Conservation (phyloP, 1,139 yeast species). For the Pichia sp. region DNA sequence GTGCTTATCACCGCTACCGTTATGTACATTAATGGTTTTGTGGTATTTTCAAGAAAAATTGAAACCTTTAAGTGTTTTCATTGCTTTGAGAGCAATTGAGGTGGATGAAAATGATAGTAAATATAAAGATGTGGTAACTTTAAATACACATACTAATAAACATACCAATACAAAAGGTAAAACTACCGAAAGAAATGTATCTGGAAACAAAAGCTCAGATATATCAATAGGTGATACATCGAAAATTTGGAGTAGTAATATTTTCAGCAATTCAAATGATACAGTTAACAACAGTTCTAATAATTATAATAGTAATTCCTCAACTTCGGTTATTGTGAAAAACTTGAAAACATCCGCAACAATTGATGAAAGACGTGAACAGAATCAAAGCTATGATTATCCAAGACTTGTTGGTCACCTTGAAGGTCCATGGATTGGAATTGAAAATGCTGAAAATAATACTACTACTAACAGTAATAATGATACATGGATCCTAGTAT, state of each 20-base stretch:
- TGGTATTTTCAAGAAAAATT: slow-evolving; percentile 81
- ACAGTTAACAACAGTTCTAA: background rate
- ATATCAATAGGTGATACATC: background rate
- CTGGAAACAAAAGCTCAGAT: background rate
- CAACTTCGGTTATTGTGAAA: slow-evolving; percentile 14
- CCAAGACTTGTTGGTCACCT: slow-evolving; percentile 62
- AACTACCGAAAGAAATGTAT: background rate
- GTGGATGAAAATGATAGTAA: slow-evolving; percentile 8
- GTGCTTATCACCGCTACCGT: slow-evolving; percentile 66
- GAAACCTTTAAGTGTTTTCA: slow-evolving; percentile 73
- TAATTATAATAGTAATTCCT: background rate
- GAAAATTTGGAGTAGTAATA: slow-evolving; percentile 1
- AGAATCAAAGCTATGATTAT: slow-evolving; percentile 64
- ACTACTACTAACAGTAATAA: slow-evolving; percentile 28
- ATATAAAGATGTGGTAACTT: background rate
- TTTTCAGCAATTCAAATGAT: slow-evolving; percentile 6
- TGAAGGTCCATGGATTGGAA: slow-evolving; percentile 77
- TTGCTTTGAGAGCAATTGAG: slow-evolving; percentile 68
- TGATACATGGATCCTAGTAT: slow-evolving; percentile 33
- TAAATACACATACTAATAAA: background rate
- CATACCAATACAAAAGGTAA: background rate
- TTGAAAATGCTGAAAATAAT: slow-evolving; percentile 40
- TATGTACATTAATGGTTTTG: slow-evolving; percentile 56
- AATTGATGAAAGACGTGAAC: slow-evolving; percentile 52
- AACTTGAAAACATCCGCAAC: slow-evolving; percentile 26